These are phyloP conservation scores for Gonapodya prolifera DNA, from an alignment of 192 early-diverging fungal species.

Conservation along the genomic window DNA sequence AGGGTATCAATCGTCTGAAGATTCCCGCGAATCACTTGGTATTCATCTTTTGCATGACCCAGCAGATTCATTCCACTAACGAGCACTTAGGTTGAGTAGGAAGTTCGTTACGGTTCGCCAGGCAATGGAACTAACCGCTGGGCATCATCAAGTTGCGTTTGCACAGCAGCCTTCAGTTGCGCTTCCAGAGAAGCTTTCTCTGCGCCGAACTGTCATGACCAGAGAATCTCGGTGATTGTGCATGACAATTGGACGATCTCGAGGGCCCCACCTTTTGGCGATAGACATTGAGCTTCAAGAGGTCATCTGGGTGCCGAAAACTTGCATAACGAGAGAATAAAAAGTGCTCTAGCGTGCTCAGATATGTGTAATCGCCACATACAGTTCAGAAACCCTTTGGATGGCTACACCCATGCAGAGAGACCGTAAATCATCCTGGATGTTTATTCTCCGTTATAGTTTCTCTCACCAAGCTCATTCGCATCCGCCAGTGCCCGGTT, in stretches of 20 bases:
- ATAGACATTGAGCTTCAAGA: not conserved
- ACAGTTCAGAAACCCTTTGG: not conserved
- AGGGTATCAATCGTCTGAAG: conserved; percentile 76
- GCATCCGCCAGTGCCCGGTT: not conserved
- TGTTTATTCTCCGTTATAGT: not conserved
- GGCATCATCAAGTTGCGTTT: conserved; percentile 80
- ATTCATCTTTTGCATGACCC: conserved; percentile 46
- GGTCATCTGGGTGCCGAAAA: not conserved
- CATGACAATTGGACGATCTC: conserved; percentile 18
- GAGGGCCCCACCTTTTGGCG: not conserved
- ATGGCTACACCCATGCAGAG: not conserved
- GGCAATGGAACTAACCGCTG: not conserved
- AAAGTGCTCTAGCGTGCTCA: not conserved
- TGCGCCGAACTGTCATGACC: conserved; percentile 61
- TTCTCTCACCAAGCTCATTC: not conserved
- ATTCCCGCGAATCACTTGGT: conserved; percentile 47
- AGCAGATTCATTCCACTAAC: conserved; percentile 77
- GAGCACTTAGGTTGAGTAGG: not conserved
- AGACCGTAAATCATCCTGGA: not conserved
- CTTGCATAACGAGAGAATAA: not conserved
- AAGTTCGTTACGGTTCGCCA: not conserved
- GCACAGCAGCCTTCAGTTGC: conserved; percentile 88
- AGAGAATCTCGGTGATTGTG: conserved; percentile 63
- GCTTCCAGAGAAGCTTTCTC: conserved; percentile 89
- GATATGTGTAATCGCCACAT: not conserved